Evolutionary conservation across 257 asterid genomes (phyloP).

Genomic region (Rubia yunnanensis): DNA sequence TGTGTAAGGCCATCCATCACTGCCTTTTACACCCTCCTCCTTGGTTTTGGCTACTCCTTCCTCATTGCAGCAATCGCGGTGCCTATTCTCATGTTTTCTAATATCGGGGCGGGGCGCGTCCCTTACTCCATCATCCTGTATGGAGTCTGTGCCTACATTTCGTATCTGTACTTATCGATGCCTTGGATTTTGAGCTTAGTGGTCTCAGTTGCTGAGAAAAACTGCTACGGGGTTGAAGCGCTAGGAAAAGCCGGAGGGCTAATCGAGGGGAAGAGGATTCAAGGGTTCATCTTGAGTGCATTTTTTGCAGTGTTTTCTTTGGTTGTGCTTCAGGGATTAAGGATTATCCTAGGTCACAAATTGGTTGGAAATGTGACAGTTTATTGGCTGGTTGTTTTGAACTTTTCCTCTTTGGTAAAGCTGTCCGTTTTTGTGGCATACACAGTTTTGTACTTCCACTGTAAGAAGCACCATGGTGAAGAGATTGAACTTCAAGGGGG

Average conservation of each 20-base stretch:
- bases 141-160: slow-evolving; percentile 4
- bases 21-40: slow-evolving; percentile 14
- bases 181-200: slow-evolving; percentile 18
- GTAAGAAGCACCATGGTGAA: slow-evolving; percentile 44
- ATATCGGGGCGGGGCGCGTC: background rate
- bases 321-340: slow-evolving; percentile 9
- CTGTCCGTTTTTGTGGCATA: slow-evolving; percentile 24
- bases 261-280: slow-evolving; percentile 32
- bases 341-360: slow-evolving; percentile 7
- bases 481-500: slow-evolving; percentile 25
- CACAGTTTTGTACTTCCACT: slow-evolving; percentile 34
- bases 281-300: slow-evolving; percentile 33
- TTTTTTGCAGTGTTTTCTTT: slow-evolving; percentile 8
- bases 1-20: slow-evolving; percentile 26
- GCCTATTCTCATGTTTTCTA: slow-evolving; percentile 4
- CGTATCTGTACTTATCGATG: slow-evolving; percentile 14
- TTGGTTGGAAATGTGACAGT: background rate
- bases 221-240: slow-evolving; percentile 32
- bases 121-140: background rate
- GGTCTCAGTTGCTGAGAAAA: slow-evolving; percentile 33
- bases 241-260: slow-evolving; percentile 30
- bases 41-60: slow-evolving; percentile 19
- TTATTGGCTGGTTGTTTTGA: slow-evolving; percentile 4
- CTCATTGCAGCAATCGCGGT: background rate
- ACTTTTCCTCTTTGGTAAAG: slow-evolving; percentile 19